Evolutionary conservation across 1,284 basidiomycete genomes (phyloP).

Genomic region (Exobasidium cylindrosporum): DNA sequence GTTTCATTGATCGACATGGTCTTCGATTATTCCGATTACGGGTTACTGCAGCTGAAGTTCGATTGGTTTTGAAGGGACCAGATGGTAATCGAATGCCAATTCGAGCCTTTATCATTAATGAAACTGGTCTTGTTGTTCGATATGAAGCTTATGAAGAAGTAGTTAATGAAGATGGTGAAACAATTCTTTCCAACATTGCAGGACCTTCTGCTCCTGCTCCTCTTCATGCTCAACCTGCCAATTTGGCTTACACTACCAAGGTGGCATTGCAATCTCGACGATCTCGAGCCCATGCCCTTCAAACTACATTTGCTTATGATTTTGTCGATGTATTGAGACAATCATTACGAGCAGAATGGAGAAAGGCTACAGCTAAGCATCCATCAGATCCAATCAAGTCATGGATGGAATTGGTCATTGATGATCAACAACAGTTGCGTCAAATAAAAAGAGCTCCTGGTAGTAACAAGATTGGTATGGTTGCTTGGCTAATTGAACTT

Average conservation of each 20-base stretch:
- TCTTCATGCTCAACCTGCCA: slow-evolving; percentile 18
- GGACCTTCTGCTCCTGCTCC: slow-evolving; percentile 34
- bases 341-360: slow-evolving; percentile 89
- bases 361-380: slow-evolving; percentile 61
- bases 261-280: slow-evolving; percentile 98
- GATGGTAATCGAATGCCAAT: slow-evolving; percentile 78
- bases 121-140: slow-evolving; percentile 97
- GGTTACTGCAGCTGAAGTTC: slow-evolving; percentile 95
- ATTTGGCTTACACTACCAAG: slow-evolving; percentile 81
- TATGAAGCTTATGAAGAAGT: slow-evolving; percentile 99
- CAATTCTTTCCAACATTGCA: slow-evolving; percentile 64
- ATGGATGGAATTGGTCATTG: slow-evolving; percentile 80
- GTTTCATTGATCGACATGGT: slow-evolving; percentile 90
- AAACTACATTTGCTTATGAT: slow-evolving; percentile 96
- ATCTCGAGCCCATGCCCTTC: slow-evolving; percentile 97
- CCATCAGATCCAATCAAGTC: slow-evolving; percentile 70
- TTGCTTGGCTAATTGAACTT: slow-evolving; percentile 92
- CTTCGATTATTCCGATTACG: slow-evolving; percentile 97
- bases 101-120: slow-evolving; percentile 96
- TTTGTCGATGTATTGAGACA: slow-evolving; percentile 98
- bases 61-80: slow-evolving; percentile 86
- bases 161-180: slow-evolving; percentile 86
- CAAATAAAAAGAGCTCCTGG: slow-evolving; percentile 89
- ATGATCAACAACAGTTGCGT: slow-evolving; percentile 83
- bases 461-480: slow-evolving; percentile 94